Base-by-base conservation (phyloP, 2,329 filamentous ascomycete genomes). In the Monilinia polystroma region DNA sequence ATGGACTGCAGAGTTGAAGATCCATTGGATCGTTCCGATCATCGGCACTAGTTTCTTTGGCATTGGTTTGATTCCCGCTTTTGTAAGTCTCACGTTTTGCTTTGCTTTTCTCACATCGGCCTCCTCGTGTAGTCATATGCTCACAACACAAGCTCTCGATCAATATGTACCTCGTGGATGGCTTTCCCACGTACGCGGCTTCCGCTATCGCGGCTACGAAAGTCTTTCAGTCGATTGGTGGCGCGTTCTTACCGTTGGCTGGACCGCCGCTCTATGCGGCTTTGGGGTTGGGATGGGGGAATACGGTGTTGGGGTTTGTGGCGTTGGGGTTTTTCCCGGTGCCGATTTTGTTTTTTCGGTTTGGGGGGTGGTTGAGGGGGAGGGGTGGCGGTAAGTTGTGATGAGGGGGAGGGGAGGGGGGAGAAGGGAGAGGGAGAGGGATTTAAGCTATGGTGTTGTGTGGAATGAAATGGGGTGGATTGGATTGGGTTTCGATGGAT, bases 1-100 rank as follows among this genome's bases (percentile, higher is more conserved):
- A 11, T 83, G 81, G 80, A 77, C 78, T 0, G 77, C 78, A 0
- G 69, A 82, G 4, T 73, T 78, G 5, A 70, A 75, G 7, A 75
- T 71, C 14, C 66, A 68, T 55, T 83, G 80, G 80, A 79, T 82
- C 26, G 78, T 77, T 0, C 79, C 81, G 38, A 63, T 66, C 18
- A 38, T 63, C 26, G 20, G 35, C 14, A 66, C 47, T 16, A 45
- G 32, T 4, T 60, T 66, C n/a, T 59, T 66, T 47, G 54, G 54
- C 10, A 7, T 53, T 4, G 64, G 64, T 0, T 32, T 66, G 45
- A 66, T 66, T 53, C 54, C 55, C 10, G 64, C 55, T 23, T 59
- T 59, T 52, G 63, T 64, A 20, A 5, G 63, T 49, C 20, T 6
- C 26, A 5, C 5, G 14, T 7, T 20, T 32, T 23, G 10, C 1